These are phyloP conservation scores for Pyrenula aspistea DNA, from an alignment of 495 filamentous ascomycete species.

Conservation along the genomic window DNA sequence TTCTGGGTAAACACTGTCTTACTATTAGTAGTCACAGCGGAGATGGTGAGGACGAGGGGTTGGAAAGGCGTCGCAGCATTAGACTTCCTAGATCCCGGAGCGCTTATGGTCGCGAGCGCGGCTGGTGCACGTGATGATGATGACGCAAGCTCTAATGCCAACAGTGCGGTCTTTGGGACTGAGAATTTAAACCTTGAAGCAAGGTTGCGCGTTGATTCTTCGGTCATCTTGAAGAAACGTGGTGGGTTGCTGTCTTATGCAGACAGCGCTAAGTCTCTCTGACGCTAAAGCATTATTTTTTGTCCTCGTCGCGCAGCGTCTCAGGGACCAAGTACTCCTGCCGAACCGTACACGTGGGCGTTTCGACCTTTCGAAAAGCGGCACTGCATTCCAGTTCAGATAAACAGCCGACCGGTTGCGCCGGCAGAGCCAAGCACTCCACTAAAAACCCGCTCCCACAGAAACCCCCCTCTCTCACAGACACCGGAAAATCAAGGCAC, in stretches of 20 bases:
- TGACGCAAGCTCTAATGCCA: too few species aligned
- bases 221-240: too few species aligned
- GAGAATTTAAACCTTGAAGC: too few species aligned
- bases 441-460: neutral
- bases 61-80: conserved; percentile 8
- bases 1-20: conserved; percentile 10
- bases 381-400: neutral
- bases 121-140: neutral
- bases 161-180: too few species aligned
- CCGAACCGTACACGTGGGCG: too few species aligned
- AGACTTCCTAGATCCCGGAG: conserved; percentile 7
- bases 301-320: too few species aligned
- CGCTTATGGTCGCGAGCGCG: neutral
- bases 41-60: conserved; percentile 6
- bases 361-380: neutral
- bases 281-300: too few species aligned
- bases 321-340: too few species aligned
- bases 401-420: neutral
- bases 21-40: conserved; percentile 7
- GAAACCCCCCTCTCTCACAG: neutral
- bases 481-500: neutral
- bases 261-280: too few species aligned
- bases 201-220: too few species aligned
- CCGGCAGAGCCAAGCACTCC: too few species aligned
- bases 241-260: too few species aligned